Evolutionary conservation across 2,329 filamentous ascomycete species (phyloP).

Genomic region (Onygenales sp.): DNA sequence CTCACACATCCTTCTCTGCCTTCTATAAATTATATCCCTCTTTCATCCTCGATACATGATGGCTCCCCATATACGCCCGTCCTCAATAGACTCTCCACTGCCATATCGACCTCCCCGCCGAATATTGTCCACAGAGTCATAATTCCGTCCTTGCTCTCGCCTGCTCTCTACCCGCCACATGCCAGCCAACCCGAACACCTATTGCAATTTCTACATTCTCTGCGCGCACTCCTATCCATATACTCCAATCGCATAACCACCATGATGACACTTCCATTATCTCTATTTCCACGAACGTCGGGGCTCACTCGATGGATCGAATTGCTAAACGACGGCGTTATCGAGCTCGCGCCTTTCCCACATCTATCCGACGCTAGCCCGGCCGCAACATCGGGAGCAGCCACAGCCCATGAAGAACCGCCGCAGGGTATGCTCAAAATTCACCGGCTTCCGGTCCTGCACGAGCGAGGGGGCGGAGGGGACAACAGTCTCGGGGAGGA

Average conservation of each 20-base stretch:
- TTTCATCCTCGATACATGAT: constrained; percentile 23
- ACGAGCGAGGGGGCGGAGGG: constrained; percentile 78
- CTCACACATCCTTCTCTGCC: constrained; percentile 48
- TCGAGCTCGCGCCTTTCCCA: constrained; percentile 71
- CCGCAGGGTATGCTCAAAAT: constrained; percentile 79
- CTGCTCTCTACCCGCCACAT: constrained; percentile 67
- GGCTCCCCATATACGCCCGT: constrained; percentile 55
- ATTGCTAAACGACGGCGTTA: constrained; percentile 69
- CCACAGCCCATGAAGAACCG: constrained; percentile 58
- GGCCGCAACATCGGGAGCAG: constrained; percentile 40
- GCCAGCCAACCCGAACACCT: constrained; percentile 62
- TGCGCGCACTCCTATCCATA: constrained; percentile 65
- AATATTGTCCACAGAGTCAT: constrained; percentile 67
- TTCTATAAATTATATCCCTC: constrained; percentile 44
- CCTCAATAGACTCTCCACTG: constrained; percentile 48
- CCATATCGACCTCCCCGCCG: constrained; percentile 48
- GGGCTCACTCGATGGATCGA: constrained; percentile 82
- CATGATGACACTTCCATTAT: constrained; percentile 67
- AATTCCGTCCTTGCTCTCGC: constrained; percentile 76
- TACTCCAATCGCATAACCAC: constrained; percentile 58
- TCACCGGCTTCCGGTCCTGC: constrained; percentile 72
- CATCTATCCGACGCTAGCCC: constrained; percentile 42
- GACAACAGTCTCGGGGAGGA: constrained; percentile 66
- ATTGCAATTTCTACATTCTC: constrained; percentile 68
- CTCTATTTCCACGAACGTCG: constrained; percentile 65